Conservation (phyloP, 768 basidiomycete genomes). For the Boletus barrowsii region DNA sequence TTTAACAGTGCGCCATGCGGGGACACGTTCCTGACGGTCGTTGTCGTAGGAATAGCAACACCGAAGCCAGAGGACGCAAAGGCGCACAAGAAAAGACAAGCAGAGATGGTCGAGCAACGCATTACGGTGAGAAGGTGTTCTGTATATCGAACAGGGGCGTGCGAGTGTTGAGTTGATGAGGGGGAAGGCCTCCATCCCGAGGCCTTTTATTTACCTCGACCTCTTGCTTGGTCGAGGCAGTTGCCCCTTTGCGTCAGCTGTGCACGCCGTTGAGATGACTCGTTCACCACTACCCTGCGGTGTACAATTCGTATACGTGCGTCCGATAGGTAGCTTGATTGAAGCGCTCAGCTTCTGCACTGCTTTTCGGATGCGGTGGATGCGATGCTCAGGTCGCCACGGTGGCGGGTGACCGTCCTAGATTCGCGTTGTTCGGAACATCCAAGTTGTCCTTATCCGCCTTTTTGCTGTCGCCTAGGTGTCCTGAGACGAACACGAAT, state of each 20-base stretch:
- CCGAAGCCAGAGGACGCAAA: conserved; percentile 16
- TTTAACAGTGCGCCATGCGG: conserved; percentile 15
- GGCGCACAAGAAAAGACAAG: conserved; percentile 12
- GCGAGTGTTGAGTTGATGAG: background rate
- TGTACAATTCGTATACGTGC: background rate
- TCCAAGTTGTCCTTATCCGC: background rate
- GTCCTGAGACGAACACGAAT: background rate
- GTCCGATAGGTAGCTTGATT: background rate
- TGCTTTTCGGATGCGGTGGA: conserved; percentile 3
- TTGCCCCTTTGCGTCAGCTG: conserved; percentile 8
- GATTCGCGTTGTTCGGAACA: background rate
- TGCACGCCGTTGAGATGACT: conserved; percentile 7
- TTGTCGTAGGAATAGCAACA: conserved; percentile 7
- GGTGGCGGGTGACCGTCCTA: background rate
- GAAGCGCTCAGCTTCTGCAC: conserved; percentile 3
- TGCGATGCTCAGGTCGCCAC: conserved; percentile 2
- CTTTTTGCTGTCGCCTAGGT: background rate
- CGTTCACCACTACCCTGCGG: background rate
- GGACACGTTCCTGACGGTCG: background rate
- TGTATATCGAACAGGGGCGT: background rate
- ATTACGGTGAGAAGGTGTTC: conserved; percentile 12
- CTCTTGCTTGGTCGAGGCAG: background rate
- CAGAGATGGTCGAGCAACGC: conserved; percentile 8
- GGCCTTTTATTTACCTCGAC: conserved; percentile 12
- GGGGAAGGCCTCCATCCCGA: too few relatives aligned